Conservation (phyloP, 1,284 basidiomycete species). For the Malassezia slooffiae region DNA sequence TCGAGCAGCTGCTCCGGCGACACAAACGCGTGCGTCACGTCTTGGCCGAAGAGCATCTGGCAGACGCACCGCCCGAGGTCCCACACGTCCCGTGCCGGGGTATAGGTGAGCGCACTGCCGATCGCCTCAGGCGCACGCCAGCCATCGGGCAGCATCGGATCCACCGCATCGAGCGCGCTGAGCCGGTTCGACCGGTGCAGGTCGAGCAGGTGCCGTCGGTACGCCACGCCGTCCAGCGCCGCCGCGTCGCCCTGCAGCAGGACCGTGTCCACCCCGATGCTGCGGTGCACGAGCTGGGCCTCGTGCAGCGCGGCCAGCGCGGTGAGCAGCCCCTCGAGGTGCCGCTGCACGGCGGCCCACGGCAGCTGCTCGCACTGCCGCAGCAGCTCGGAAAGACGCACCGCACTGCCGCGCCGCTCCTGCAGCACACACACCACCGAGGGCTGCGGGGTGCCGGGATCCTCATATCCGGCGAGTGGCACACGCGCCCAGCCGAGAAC, state of each 20-base stretch:
- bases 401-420: constrained; percentile 18
- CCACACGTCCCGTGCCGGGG: constrained; percentile 40
- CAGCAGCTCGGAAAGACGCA: constrained; percentile 22
- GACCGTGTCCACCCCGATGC: constrained; percentile 21
- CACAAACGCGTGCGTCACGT: constrained; percentile 19
- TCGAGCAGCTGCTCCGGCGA: constrained; percentile 25
- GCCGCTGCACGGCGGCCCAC: constrained; percentile 26
- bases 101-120: constrained; percentile 28
- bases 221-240: constrained; percentile 23
- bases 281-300: constrained; percentile 32
- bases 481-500: constrained; percentile 27
- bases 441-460: background rate
- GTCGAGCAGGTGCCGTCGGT: constrained; percentile 29
- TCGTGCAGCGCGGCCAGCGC: constrained; percentile 34
- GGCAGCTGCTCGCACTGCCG: constrained; percentile 27
- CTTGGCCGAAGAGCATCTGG: constrained; percentile 42
- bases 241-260: constrained; percentile 15
- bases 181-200: constrained; percentile 37
- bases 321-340: constrained; percentile 25
- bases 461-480: too few species aligned
- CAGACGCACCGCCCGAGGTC: constrained; percentile 36
- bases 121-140: constrained; percentile 40
- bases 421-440: constrained; percentile 20
- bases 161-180: constrained; percentile 17
- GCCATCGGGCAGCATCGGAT: constrained; percentile 16